These are phyloP conservation scores for Saprolegnia parasitica DNA, from an alignment of 352 stramenopile species.

Conservation along the genomic window DNA sequence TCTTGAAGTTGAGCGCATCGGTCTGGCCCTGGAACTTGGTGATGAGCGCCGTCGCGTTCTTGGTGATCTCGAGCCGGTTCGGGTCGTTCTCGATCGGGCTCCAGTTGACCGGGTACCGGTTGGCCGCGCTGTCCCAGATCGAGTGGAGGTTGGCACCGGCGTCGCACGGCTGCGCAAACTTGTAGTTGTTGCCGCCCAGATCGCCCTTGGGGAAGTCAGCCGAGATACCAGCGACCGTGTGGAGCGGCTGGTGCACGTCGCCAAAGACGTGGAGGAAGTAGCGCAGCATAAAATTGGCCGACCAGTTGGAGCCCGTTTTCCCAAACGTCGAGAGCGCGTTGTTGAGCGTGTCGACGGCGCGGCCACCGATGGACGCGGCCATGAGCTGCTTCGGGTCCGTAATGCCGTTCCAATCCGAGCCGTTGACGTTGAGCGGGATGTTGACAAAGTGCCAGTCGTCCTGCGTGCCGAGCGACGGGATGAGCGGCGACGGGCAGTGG, in stretches of 20 bases:
- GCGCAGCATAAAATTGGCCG: slow-evolving; percentile 51
- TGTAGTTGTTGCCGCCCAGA: slow-evolving; percentile 54
- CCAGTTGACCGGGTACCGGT: slow-evolving; percentile 50
- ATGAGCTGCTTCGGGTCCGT: slow-evolving; percentile 42
- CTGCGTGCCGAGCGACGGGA: slow-evolving; percentile 48
- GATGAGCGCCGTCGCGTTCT: slow-evolving; percentile 49
- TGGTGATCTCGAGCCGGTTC: slow-evolving; percentile 24
- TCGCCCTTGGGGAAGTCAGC: slow-evolving; percentile 47
- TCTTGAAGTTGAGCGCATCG: slow-evolving; percentile 39
- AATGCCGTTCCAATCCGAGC: slow-evolving; percentile 36
- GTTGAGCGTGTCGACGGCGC: slow-evolving; percentile 44
- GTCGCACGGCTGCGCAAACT: slow-evolving; percentile 44
- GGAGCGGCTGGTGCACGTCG: slow-evolving; percentile 59
- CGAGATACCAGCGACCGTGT: slow-evolving; percentile 48
- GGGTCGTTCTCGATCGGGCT: slow-evolving; percentile 13
- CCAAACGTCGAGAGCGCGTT: slow-evolving; percentile 46
- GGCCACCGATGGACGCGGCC: slow-evolving; percentile 45
- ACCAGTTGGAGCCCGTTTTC: slow-evolving; percentile 59
- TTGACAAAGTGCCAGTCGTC: slow-evolving; percentile 70
- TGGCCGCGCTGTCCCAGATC: slow-evolving; percentile 53
- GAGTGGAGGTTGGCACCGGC: slow-evolving; percentile 51
- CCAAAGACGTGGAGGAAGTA: slow-evolving; percentile 67
- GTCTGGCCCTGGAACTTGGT: slow-evolving; percentile 4
- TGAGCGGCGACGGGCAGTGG: slow-evolving; percentile 35
- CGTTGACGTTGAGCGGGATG: slow-evolving; percentile 51